Evolutionary conservation across 345 rosid species (phyloP), one percentile per base, ranked within the genome.

Genomic region (Chamaenerion angustifolium): DNA sequence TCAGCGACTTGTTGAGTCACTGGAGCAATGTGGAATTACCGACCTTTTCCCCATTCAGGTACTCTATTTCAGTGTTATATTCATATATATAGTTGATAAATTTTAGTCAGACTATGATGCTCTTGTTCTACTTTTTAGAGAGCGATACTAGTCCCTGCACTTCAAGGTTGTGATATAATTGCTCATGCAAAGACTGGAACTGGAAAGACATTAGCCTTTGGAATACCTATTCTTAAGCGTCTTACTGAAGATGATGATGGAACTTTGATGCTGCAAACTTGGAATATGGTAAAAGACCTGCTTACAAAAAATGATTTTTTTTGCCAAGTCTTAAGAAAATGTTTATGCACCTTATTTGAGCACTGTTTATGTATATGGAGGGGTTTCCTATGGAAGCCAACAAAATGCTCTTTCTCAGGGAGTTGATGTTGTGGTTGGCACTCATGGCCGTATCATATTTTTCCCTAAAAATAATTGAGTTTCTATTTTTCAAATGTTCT

Each of bases 111-210:
- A 31, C 37, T 8, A 1, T 31, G 37, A 31, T 31, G 10, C 37
- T 31, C 37, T 31, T 31, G 37, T 31, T 31, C 2, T 31, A 7
- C 10, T 31, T 31, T 31, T 16, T 41, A 92, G 96, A 84, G 96
- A 61, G 96, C 98, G 63, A 96, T 92, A 57, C 56, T 87, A 19
- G 57, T 67, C 42, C 98, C 98, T 10, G 96, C 96, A 2, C 73
- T 92, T 6, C 63, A 92, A 78, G 96, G 96, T 44, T 70, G 82
- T 42, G 98, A 92, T 43, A 53, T 92, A 43, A 92, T 92, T 59
- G 96, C 89, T 68, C 95, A 96, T 66, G 98, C 98, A 1, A 87
- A 87, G 76, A 92, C 98, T 23, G 96, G 98, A 57, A 92, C 98
- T 16, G 98, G 98, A n/a, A 92, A 92, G 85, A 92, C 96, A 21